Percentiles rank a stretch among this genome's conserved stretches.
Evolutionary conservation across 805 yeast genomes (phyloP).

Genomic region (Barnettozyma salicaria): DNA sequence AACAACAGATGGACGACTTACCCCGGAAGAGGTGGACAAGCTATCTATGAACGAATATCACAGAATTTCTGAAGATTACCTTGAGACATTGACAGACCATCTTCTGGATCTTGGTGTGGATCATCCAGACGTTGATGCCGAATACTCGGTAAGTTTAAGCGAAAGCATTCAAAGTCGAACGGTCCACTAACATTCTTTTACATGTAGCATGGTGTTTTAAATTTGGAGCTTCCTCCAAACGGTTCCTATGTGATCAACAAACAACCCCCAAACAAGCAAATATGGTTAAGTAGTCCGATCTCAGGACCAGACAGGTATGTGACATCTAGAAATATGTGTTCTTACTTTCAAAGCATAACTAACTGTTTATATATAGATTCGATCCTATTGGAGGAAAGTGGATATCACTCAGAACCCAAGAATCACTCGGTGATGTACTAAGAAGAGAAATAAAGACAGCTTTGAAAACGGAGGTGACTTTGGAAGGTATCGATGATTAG

Average conservation of each 20-base stretch:
- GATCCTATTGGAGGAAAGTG: constrained; percentile 72
- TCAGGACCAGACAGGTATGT: constrained; percentile 73
- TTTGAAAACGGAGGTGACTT: constrained; percentile 20
- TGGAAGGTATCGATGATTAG: constrained; percentile 19
- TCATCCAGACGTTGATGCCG: constrained; percentile 61
- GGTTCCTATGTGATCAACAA: constrained; percentile 93
- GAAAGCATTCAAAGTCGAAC: too few species aligned
- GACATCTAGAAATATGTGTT: neutral
- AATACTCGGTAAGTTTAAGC: constrained; percentile 46
- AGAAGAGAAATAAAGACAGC: constrained; percentile 42
- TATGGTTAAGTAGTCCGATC: constrained; percentile 91
- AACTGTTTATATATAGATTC: constrained; percentile 36
- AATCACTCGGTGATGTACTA: constrained; percentile 42
- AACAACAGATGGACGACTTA: constrained; percentile 48
- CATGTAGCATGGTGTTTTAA: constrained; percentile 70
- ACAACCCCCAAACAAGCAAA: constrained; percentile 96
- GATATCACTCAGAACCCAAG: constrained; percentile 69
- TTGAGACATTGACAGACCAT: constrained; percentile 62
- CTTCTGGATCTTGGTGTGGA: constrained; percentile 63
- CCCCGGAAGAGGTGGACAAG: constrained; percentile 46
- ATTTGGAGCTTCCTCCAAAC: constrained; percentile 57
- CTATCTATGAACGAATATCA: constrained; percentile 55
- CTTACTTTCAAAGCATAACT: neutral
- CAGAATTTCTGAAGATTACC: constrained; percentile 52
- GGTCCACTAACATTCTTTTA: constrained; percentile 5